phyloP scores from a whole-genome alignment of 2,329 filamentous ascomycete genomes.

The Emergomyces orientalis region DNA sequence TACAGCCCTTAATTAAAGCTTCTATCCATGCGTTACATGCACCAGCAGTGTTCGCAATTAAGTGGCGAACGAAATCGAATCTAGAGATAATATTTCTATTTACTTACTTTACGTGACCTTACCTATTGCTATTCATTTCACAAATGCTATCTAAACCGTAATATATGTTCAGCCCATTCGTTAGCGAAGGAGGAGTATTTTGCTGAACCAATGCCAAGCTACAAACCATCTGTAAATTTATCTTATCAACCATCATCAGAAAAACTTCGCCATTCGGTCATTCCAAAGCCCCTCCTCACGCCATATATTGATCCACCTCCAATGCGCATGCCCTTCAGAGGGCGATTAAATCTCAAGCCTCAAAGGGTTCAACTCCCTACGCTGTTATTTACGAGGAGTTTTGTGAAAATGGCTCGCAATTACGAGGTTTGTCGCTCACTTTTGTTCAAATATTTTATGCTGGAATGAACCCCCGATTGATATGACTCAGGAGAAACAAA shows the following conservation, averaged over 20 bases:
- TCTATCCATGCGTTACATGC: neutral
- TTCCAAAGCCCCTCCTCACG: too few relatives aligned
- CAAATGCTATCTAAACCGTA: too few relatives aligned
- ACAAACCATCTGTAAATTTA: neutral
- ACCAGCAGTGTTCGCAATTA: neutral
- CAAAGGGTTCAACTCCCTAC: conserved; percentile 12
- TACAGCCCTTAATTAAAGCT: neutral
- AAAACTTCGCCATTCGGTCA: neutral
- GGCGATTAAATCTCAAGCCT: neutral
- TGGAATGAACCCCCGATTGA: neutral
- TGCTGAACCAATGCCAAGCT: neutral
- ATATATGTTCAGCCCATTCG: too few relatives aligned
- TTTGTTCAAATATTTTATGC: neutral
- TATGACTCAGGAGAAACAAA: neutral
- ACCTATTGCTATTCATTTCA: neutral
- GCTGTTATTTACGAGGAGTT: conserved; percentile 25
- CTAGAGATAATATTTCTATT: neutral
- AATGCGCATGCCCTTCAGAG: conserved; percentile 3
- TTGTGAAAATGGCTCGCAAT: conserved; percentile 30
- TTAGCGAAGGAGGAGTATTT: too few relatives aligned
- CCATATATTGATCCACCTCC: neutral
- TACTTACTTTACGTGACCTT: neutral
- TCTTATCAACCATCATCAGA: neutral
- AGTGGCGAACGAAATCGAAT: neutral
- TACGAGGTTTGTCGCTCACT: conserved; percentile 29